Evolutionary conservation across 2,329 filamentous ascomycete species (phyloP), one percentile per base, ranked within the genome.

Genomic region (Arthrinium puccinioides): DNA sequence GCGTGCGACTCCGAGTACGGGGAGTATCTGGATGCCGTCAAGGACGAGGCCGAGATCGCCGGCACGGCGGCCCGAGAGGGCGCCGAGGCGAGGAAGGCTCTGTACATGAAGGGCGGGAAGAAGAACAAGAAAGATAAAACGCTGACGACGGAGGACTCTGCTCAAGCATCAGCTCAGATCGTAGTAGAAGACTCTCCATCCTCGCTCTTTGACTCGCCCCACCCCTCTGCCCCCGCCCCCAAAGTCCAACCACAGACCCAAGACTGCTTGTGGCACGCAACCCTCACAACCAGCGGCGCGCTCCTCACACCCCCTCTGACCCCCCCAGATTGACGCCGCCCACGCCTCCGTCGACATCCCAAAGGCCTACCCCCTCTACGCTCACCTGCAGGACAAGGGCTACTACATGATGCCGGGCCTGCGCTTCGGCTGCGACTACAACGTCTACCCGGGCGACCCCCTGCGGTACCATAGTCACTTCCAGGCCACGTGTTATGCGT

Each of bases 381-480:
- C 76, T 24, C 82, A 92, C 55, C 68, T 98, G 19, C 86, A 96
- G 54, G 69, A 73, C 7, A 70, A 74, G 14, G 85, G 84, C 34
- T 96, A 90, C 63, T 97, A 84, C 64, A 79, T 92, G 54, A 89
- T 88, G 38, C 92, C 92, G 2, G 92, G 92, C 8, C 72, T 98
- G 36, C 85, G 92, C 19, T 98, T 98, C 53, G 92, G 92, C 19
- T 94, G 89, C 51, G 80, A 92, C 53, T 96, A 94, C 62, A 87
- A 88, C 49, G 87, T 94, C 5, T 98, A 98, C 52, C 92, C 92
- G 0, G 92, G 92, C 31, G 92, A 98, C 57, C 88, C 92, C 1
- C 69, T 98, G 36, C 82, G 92, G 9, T 98, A 94, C 58, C 92
- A 98, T 61, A 92, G 87, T 31, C 92, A 98, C 59, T 97, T 95